A percentile compares a stretch with the other conserved stretches of the same genome.
These are phyloP conservation scores for Fusarium poae DNA, from an alignment of 2,329 filamentous ascomycete species.

Conservation along the genomic window DNA sequence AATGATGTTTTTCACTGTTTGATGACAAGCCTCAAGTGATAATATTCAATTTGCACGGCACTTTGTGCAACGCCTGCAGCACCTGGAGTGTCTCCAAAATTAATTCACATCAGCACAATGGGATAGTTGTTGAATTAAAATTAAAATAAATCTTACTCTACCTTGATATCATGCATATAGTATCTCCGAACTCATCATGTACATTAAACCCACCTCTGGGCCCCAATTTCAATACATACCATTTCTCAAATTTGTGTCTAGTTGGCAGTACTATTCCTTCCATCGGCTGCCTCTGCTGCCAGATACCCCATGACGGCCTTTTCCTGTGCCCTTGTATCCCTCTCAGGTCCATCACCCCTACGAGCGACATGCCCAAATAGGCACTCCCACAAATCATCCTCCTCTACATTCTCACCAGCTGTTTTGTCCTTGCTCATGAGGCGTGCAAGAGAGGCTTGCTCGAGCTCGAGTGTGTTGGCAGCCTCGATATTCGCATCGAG, in stretches of 20 bases:
- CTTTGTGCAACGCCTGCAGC: neutral
- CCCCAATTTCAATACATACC: neutral
- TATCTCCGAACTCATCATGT: neutral
- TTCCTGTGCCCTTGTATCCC: conserved; percentile 51
- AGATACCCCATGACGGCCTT: conserved; percentile 58
- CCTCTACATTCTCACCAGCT: conserved; percentile 83
- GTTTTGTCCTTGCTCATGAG: conserved; percentile 77
- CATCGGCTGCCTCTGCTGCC: conserved; percentile 60
- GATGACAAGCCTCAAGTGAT: neutral
- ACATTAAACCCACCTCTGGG: neutral
- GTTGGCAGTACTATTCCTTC: conserved; percentile 44
- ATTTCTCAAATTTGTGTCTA: conserved; percentile 5
- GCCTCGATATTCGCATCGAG: conserved; percentile 77
- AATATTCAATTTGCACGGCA: neutral
- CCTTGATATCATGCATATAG: neutral
- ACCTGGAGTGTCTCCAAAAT: no score
- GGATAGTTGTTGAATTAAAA: neutral
- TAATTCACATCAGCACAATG: no score
- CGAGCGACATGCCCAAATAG: conserved; percentile 75
- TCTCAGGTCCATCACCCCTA: conserved; percentile 38
- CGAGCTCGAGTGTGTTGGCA: conserved; percentile 86
- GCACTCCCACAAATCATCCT: conserved; percentile 88
- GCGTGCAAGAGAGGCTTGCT: conserved; percentile 76
- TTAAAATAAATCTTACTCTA: neutral
- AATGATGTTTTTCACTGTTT: conserved; percentile 16